A percentile compares a stretch with the other conserved stretches of the same genome.
Conservation (phyloP, 2,329 filamentous ascomycete genomes). For the Aureobasidium sp. region DNA sequence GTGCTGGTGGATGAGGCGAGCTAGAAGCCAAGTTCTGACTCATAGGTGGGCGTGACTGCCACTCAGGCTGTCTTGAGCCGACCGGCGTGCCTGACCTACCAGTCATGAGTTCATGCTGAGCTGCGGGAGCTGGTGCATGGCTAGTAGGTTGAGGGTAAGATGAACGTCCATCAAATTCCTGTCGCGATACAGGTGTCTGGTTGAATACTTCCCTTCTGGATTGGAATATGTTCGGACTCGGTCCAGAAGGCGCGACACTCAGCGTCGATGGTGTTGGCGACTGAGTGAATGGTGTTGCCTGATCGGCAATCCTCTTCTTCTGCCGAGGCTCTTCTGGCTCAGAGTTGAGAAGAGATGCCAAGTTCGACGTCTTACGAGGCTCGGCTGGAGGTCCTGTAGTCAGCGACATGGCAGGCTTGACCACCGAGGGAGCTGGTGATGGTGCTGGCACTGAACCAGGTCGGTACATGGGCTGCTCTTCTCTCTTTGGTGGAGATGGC, state of each 20-base stretch:
- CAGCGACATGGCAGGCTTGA: conserved; percentile 13
- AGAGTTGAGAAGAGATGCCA: conserved; percentile 27
- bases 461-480: conserved; percentile 18
- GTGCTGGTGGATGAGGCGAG: conserved; percentile 18
- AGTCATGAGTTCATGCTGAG: conserved; percentile 12
- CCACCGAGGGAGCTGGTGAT: conserved; percentile 17
- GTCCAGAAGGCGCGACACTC: conserved; percentile 4
- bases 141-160: conserved; percentile 7
- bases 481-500: conserved; percentile 24
- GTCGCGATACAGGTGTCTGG: conserved; percentile 14
- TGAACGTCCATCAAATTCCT: conserved; percentile 6
- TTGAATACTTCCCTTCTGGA: conserved; percentile 10
- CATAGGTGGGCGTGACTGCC: conserved; percentile 17
- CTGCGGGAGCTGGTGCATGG: conserved; percentile 1
- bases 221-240: not conserved
- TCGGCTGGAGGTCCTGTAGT: conserved; percentile 20
- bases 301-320: conserved; percentile 21
- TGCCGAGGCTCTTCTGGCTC: conserved; percentile 26
- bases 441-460: conserved; percentile 21
- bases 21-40: conserved; percentile 16
- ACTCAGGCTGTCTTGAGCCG: conserved; percentile 18
- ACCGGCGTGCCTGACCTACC: conserved; percentile 15
- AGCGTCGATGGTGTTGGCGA: conserved; percentile 13
- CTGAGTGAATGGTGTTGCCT: conserved; percentile 18
- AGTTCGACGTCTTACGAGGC: conserved; percentile 30